Evolutionary conservation across 371 early-diverging fungal species (phyloP).

Genomic region (Dinochytrium kinnereticum): DNA sequence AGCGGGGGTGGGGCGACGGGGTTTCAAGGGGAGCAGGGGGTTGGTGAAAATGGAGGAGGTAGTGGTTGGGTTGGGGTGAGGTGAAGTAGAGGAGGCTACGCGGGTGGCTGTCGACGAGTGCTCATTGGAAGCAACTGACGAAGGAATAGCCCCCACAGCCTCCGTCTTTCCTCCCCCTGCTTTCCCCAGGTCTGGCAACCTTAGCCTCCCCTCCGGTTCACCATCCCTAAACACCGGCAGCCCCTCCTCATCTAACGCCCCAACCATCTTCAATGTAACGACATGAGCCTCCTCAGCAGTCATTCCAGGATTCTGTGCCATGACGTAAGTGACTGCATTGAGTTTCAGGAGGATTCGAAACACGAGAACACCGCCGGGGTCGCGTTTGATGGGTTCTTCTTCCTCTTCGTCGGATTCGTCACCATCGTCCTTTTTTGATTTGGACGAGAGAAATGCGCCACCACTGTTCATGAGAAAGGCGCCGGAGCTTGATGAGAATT

Average conservation of each 20-base stretch:
- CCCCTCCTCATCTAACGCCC: background rate
- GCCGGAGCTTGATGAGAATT: background rate
- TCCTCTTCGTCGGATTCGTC: background rate
- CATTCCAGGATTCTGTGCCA: slow-evolving; percentile 1
- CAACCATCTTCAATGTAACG: background rate
- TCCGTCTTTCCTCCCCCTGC: no score
- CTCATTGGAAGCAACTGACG: no score
- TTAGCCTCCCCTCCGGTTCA: background rate
- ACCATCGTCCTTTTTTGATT: background rate
- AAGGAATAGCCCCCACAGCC: no score
- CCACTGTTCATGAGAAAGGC: background rate
- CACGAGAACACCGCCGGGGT: background rate
- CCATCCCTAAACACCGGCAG: background rate
- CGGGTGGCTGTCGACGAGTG: no score
- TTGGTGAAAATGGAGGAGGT: background rate
- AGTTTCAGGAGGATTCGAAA: background rate
- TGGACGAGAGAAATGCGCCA: slow-evolving; percentile 1
- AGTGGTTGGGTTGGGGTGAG: background rate
- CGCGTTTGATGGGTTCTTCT: background rate
- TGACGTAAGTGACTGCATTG: slow-evolving; percentile 7
- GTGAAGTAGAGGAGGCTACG: background rate
- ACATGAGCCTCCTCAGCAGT: background rate
- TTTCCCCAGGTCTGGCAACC: background rate
- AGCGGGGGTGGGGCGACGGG: background rate
- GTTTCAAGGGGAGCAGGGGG: background rate